Base-by-base conservation (phyloP, 1,284 basidiomycete species). In the Fereydounia khargensis region DNA sequence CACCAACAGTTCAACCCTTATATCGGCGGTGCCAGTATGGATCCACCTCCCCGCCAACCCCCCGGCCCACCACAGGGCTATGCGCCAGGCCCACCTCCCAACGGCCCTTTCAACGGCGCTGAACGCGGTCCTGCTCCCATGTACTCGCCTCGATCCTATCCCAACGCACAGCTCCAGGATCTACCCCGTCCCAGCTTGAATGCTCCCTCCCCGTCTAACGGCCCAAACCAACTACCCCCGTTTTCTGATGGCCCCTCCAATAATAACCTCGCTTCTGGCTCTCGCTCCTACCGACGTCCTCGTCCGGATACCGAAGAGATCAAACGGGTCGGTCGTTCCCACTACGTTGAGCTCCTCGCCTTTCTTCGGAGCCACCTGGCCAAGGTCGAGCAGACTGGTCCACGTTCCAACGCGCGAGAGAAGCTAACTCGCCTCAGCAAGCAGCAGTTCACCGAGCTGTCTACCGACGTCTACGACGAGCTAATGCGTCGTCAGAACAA, bases 381-480 rank as follows among this genome's bases (percentile, higher is more conserved):
- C 47, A 63, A 66, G 35, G 59, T 66, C 28, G 69, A 67, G n/a
- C 68, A 72, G 47, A 65, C 60, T 8, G 43, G 58, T 1, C 72
- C 73, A 7, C 60, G 73, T 27, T 53, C 62, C 28, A 73, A 68
- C 38, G 73, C 73, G 10, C 65, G 73, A 17, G 73, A 75, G 34
- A 75, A 75, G 50, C 61, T 75, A 27, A 73, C 73, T 18, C 57
- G 71, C 14, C 54, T 75, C 33, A 70, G 66, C 63, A 71, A 73
- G 54, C 71, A 72, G 48, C 73, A 75, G 42, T 75, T 75, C 39
- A 68, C 70, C 17, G 73, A 75, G 39, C 66, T 75, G 13, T 72
- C 68, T 14, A 74, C 73, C 19, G 73, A 75, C 41, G 73, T 75
- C 38, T 72, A 75, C 53, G 73, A 75, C 34, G 73, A 75, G 55